phyloP scores from a whole-genome alignment of 164 flowering plant genomes.

The Piper betle region DNA sequence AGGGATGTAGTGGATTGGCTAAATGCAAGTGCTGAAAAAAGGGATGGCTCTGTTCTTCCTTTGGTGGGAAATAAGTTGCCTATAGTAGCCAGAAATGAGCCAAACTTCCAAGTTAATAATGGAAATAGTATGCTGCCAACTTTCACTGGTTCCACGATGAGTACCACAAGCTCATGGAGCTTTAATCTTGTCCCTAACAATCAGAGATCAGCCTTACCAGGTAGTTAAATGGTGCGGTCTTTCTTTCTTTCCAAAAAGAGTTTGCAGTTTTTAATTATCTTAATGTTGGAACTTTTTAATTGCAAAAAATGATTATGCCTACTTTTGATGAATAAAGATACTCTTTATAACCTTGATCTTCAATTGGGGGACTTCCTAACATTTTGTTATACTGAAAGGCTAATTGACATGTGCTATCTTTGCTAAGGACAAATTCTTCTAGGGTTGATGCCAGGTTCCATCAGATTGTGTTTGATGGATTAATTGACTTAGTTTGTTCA shows the following conservation, averaged over 20 bases:
- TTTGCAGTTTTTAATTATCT: background rate
- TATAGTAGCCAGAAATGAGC: conserved; percentile 25
- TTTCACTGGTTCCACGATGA: conserved; percentile 20
- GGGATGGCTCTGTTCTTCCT: conserved; percentile 18
- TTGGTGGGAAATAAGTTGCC: conserved; percentile 22
- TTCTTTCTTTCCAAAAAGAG: background rate
- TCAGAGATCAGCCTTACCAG: conserved; percentile 35
- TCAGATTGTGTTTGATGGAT: no score
- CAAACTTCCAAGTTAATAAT: conserved; percentile 13
- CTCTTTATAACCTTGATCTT: no score
- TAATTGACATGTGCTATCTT: no score
- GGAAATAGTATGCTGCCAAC: conserved; percentile 20
- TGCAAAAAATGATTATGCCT: no score
- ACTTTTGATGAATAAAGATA: no score
- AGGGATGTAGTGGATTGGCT: conserved; percentile 86
- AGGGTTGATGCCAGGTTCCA: no score
- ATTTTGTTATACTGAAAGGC: no score
- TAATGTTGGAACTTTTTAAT: no score
- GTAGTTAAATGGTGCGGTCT: conserved; percentile 14
- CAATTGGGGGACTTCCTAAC: no score
- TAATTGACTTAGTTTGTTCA: no score
- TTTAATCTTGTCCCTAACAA: conserved; percentile 19
- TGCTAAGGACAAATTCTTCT: no score
- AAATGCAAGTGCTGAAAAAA: conserved; percentile 50
- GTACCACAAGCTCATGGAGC: conserved; percentile 38